Evolutionary conservation across 2,329 filamentous ascomycete species (phyloP), one percentile per base, ranked within the genome.

Genomic region (Botrytis paeoniae): DNA sequence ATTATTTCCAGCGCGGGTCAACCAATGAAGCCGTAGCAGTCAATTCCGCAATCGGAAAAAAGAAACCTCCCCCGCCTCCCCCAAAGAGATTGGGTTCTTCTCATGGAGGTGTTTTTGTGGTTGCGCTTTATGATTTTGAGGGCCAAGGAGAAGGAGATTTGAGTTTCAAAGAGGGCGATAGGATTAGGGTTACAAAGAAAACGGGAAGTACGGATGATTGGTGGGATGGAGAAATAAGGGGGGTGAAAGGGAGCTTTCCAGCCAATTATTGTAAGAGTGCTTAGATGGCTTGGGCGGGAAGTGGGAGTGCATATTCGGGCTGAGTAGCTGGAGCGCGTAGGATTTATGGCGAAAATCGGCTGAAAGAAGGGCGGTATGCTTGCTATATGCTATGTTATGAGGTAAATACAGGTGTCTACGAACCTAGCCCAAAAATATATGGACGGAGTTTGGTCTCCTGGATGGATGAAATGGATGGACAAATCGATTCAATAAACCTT

Each of bases 151-250:
- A 84, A 2, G 92, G 92, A 0, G 93, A 97, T 80, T 80, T 97
- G 69, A 86, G 86, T 3, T 97, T 97, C 80, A 85, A 85, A 43
- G 92, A 95, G 81, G 93, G 93, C 2, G 93, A 96, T 78, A 85
- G 87, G 68, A 97, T 97, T 77, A 88, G 86, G 63, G 90, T 97
- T 5, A 80, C 94, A 45, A 93, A 93, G 83, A 93, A 92, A 84
- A 96, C 93, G 3, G 87, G 89, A 10, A 94, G 91, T 75, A 91
- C 89, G 35, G 92, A 96, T 82, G 93, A 96, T 80, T 97, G 93
- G 93, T 97, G 93, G 93, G 88, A 93, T 75, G 93, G 93, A 20
- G 93, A 96, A 81, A 76, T 95, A 22, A 85, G 85, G 59, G 93
- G 93, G 0, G 81, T 85, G 39, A 87, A 86, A 79, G 93, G 93